Evolutionary conservation across 768 basidiomycete genomes (phyloP), one percentile per base, ranked within the genome.

Genomic region (Rhizopogon vesiculosus): DNA sequence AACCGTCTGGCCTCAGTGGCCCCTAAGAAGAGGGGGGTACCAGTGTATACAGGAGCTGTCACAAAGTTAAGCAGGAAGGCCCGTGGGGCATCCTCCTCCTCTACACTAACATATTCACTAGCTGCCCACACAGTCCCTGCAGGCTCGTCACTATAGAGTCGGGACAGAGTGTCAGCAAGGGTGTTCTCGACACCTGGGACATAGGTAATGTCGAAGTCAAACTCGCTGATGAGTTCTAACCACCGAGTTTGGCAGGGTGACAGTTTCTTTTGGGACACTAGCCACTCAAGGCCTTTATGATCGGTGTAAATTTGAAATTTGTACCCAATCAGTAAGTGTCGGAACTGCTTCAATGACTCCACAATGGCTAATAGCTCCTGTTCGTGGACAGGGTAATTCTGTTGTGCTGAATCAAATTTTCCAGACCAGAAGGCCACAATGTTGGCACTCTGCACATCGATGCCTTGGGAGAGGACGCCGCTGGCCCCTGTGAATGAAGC

Each of bases 301-400:
- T 72, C 72, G 0, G 70, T 69, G 15, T 58, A 59, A 8, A 65
- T 56, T 1, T 46, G 40, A 45, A 72, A 71, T 0, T 55, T 33
- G 9, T 46, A 38, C 0, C 71, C 71, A 3, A 55, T 46, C 9
- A 72, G 61, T 28, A 64, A 50, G 31, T 59, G 15, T 56, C 61
- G 15, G 67, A 66, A 55, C 57, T 70, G 70, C 42, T 71, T 72
- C 52, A 79, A 56, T 0, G 74, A 65, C 43, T 78, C 74, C 0
- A 79, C 62, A 0, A 71, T 69, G 0, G 66, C 68, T 18, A 72
- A 50, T 25, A 71, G 53, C 45, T 78, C 76, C 5, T 70, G 61
- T 57, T 76, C 74, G 51, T 74, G 73, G 0, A 74, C 71, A 19
- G 72, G 68, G 45, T 78, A 76, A 42, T 69, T 66, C 29, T 60